These are phyloP conservation scores for Cochlearia excelsa DNA, from an alignment of 345 rosid genomes.

Conservation along the genomic window DNA sequence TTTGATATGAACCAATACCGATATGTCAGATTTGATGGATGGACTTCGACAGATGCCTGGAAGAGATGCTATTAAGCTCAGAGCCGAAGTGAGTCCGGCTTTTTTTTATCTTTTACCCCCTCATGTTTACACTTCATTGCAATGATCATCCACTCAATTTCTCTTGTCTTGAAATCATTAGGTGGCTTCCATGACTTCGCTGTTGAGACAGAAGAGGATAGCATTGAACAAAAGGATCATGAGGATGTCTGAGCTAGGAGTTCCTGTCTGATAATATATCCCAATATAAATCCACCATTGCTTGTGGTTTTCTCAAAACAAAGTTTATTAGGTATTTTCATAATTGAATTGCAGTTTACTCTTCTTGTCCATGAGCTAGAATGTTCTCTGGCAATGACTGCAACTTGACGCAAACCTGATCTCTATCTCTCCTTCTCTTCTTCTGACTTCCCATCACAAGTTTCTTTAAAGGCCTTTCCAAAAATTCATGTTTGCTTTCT, in stretches of 20 bases:
- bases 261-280: conserved; percentile 47
- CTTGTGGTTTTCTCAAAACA: conserved; percentile 10
- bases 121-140: conserved; percentile 2
- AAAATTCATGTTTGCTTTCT: too few species aligned
- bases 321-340: too few species aligned
- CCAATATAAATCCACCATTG: conserved; percentile 8
- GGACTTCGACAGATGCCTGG: conserved; percentile 85
- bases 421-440: too few species aligned
- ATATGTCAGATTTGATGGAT: conserved; percentile 57
- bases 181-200: conserved; percentile 85
- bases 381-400: too few species aligned
- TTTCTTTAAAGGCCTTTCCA: too few species aligned
- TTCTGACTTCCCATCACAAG: too few species aligned
- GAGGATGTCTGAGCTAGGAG: conserved; percentile 80
- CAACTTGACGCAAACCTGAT: too few species aligned
- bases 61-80: conserved; percentile 85
- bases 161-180: conserved; percentile 21
- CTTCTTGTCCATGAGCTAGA: too few species aligned
- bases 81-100: conserved; percentile 68
- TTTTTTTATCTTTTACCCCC: background rate
- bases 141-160: background rate
- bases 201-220: conserved; percentile 55
- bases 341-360: too few species aligned
- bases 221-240: conserved; percentile 61
- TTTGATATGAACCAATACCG: conserved; percentile 6